Evolutionary conservation across 2,329 filamentous ascomycete species (phyloP).

Genomic region (Rhinocladiella similis): DNA sequence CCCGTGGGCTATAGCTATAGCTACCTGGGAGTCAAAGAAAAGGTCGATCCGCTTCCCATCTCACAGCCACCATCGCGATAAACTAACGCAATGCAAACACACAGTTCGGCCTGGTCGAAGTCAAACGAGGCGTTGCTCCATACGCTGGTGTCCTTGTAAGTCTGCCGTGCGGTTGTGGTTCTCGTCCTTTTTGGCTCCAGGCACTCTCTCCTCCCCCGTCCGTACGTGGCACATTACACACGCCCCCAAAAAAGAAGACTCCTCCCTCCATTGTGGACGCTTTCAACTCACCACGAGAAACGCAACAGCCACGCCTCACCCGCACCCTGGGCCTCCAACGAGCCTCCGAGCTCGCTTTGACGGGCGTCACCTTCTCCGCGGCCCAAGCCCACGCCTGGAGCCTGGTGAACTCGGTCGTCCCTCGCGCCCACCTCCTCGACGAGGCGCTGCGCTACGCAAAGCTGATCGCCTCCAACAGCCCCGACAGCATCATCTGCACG

Average conservation of each 20-base stretch:
- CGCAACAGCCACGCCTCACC: constrained; percentile 67
- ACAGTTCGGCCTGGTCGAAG: constrained; percentile 68
- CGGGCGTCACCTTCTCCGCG: constrained; percentile 60
- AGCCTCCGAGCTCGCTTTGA: constrained; percentile 70
- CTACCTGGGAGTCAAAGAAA: too few relatives aligned
- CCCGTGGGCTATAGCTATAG: too few relatives aligned
- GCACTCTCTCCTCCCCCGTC: too few relatives aligned
- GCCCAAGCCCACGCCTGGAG: constrained; percentile 64
- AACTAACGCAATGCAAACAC: too few relatives aligned
- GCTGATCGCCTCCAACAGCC: constrained; percentile 65
- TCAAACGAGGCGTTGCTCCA: constrained; percentile 67
- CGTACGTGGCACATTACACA: too few relatives aligned
- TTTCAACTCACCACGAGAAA: too few relatives aligned
- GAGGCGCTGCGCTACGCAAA: constrained; percentile 62
- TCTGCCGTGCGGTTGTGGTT: too few relatives aligned
- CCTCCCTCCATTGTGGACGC: too few relatives aligned
- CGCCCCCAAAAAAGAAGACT: too few relatives aligned
- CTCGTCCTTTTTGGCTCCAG: too few relatives aligned
- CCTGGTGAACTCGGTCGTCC: constrained; percentile 52
- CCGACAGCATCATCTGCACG: constrained; percentile 71
- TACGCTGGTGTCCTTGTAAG: constrained; percentile 68
- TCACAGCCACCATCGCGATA: constrained; percentile 38
- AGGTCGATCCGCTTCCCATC: too few relatives aligned
- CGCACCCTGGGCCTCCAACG: constrained; percentile 65
- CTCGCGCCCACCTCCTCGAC: neutral